Evolutionary conservation across 139 green algal genomes (phyloP), one percentile per base, ranked within the genome.

Genomic region (Asterochloris erici): DNA sequence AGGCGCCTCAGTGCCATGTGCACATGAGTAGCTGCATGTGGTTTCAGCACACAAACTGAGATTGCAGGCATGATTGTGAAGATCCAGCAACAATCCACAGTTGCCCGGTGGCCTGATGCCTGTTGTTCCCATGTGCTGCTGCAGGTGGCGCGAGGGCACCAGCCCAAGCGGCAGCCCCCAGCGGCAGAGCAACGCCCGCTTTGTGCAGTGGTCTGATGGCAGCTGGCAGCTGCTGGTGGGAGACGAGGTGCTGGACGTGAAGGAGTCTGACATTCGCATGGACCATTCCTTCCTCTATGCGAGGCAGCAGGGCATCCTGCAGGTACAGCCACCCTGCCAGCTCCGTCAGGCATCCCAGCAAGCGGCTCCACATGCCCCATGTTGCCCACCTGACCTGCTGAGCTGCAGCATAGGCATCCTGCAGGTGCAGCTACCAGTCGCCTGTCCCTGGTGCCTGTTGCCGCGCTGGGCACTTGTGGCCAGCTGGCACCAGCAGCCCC

Each of bases 171-270:
- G 85, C 19, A 84, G 71, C 73, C 61, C 64, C 47, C 85, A 69
- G 79, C 85, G 29, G 11, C 85, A 96, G 83, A 95, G 88, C 87
- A 97, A 97, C 78, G 90, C 93, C 9, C 88, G 93, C 27, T 91
- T 95, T 73, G 90, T 96, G 60, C 85, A 89, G 28, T 97, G 94
- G 94, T 92, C 88, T 10, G 94, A 97, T 64, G 94, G 94, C 82
- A 88, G 74, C 69, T 70, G 90, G 85, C 86, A 92, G 84, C 89
- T 97, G 69, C 28, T 93, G 81, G 61, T 97, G 74, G 94, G 93
- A 0, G 87, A 95, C 15, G 93, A 97, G 84, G 90, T 94, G 63
- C 82, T 97, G 68, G 90, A 96, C 24, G 84, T 95, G 11, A 81
- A 79, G 26, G 85, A 92, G 63, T 85, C 90, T 26, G 89, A 94